Evolutionary conservation across 164 flowering plant species (phyloP), one percentile per base, ranked within the genome.

Genomic region (Dillenia suffruticosa): DNA sequence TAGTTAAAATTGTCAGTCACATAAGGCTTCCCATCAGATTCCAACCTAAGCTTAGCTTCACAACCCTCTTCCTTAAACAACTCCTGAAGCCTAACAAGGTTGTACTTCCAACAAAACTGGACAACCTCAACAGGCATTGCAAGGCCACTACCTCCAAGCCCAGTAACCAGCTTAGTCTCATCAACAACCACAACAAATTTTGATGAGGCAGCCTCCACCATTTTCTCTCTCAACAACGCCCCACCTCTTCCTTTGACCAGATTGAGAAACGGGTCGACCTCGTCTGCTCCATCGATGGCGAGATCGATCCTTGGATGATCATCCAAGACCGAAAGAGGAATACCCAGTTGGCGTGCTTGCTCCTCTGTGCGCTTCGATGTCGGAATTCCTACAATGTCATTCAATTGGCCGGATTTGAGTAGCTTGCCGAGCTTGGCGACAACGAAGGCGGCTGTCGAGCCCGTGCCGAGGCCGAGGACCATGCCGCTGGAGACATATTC

Each of bases 401-500:
- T 63, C 1, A 89, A 61, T 16, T 78, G 60, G 14, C 90, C 90
- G 45, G 82, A 54, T 5, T 67, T 49, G 47, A 86, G 71, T 16
- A 90, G 81, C 13, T 72, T 68, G 15, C 94, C 97, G 59, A 90
- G 70, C 70, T 79, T 78, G 63, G 85, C 70, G 51, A 90, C 97
- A 47, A 81, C 94, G 71, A 88, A 88, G 51, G 94, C 92, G 62
- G 97, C 97, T 22, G 97, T 90, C 72, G 94, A 88, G 59, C 97
- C 97, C 12, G 94, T 90, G 40, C 97, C 94, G 57, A 89, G 87
- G 59, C 96, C 96, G 47, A 90, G 85, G 54, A 86, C 86, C 97
- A 90, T 90, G 54, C 97, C 97, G 74, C 79, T 71, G 57, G 70
- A 66, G 55, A 90, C 92, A 26, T 81, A 79, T 16, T 83, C 94